Percentiles rank a stretch among this genome's conserved stretches.
These are phyloP conservation scores for Salvia splendens DNA, from an alignment of 257 asterid species.

Conservation along the genomic window DNA sequence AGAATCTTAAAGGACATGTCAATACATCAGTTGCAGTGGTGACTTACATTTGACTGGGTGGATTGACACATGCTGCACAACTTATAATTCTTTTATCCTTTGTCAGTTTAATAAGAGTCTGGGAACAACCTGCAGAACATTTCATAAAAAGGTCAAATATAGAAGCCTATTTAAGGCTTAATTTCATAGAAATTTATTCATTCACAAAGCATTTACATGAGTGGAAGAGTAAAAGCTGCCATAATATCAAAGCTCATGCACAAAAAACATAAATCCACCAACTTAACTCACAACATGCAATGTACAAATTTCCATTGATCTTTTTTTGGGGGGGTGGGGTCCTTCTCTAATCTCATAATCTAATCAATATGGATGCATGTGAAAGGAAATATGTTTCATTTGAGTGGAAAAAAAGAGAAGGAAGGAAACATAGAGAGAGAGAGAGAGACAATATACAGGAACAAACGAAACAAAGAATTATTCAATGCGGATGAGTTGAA, in stretches of 20 bases:
- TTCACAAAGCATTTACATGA: conserved; percentile 22
- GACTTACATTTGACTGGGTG: conserved; percentile 58
- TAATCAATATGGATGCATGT: not conserved
- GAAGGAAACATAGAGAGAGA: not conserved
- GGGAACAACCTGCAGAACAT: conserved; percentile 46
- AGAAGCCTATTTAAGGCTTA: conserved; percentile 5
- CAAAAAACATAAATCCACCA: not conserved
- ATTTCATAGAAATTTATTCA: conserved; percentile 1
- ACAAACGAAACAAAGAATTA: not conserved
- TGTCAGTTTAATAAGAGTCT: conserved; percentile 39
- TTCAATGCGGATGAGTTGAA: conserved; percentile 13
- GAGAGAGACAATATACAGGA: not conserved
- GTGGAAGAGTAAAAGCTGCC: conserved; percentile 2
- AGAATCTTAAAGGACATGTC: not conserved
- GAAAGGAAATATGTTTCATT: conserved; percentile 3
- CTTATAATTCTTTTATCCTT: conserved; percentile 55
- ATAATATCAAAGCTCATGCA: not conserved
- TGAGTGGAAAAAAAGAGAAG: not conserved
- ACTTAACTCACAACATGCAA: not conserved
- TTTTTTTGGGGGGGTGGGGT: not conserved
- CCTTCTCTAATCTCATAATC: not conserved
- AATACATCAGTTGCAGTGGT: conserved; percentile 17
- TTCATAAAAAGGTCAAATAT: conserved; percentile 17
- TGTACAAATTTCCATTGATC: too few species aligned
- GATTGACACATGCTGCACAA: conserved; percentile 45